Evolutionary conservation across 257 asterid species (phyloP).

Genomic region (Scutellaria baicalensis): DNA sequence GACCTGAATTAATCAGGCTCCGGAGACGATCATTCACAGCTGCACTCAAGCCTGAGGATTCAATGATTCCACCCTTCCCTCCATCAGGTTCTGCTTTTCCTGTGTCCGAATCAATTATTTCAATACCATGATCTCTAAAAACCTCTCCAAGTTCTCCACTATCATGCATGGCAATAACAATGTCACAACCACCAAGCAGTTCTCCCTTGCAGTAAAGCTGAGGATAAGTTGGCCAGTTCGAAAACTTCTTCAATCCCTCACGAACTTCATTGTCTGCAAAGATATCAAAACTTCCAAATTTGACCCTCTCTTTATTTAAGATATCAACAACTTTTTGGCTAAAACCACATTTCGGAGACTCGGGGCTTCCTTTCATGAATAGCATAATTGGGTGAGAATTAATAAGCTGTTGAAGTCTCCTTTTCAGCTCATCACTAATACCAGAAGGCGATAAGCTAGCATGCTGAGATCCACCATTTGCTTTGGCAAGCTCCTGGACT

Average conservation of each 20-base stretch:
- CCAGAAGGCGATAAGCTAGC: conserved; percentile 28
- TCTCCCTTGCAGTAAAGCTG: conserved; percentile 97
- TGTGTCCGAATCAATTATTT: conserved; percentile 26
- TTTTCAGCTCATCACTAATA: conserved; percentile 30
- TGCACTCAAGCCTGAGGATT: conserved; percentile 58
- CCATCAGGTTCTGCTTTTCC: conserved; percentile 28
- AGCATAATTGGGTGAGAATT: conserved; percentile 71
- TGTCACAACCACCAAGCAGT: conserved; percentile 91
- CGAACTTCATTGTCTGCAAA: conserved; percentile 67
- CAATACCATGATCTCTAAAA: conserved; percentile 57
- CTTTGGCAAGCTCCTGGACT: conserved; percentile 61
- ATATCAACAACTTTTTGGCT: conserved; percentile 84
- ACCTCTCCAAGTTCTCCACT: conserved; percentile 73
- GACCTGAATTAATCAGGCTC: conserved; percentile 42
- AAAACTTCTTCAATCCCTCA: conserved; percentile 77
- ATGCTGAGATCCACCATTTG: conserved; percentile 34
- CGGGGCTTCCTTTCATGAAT: conserved; percentile 94
- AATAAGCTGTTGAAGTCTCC: conserved; percentile 60
- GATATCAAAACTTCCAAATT: conserved; percentile 86
- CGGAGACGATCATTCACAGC: conserved; percentile 48
- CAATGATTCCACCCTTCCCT: conserved; percentile 45
- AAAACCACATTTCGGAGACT: conserved; percentile 84
- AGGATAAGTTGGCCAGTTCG: conserved; percentile 99
- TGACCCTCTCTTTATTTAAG: conserved; percentile 73
- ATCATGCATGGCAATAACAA: conserved; percentile 79